Base-by-base conservation (phyloP, 1,284 basidiomycete genomes). In the Sanghuangporus baumii region DNA sequence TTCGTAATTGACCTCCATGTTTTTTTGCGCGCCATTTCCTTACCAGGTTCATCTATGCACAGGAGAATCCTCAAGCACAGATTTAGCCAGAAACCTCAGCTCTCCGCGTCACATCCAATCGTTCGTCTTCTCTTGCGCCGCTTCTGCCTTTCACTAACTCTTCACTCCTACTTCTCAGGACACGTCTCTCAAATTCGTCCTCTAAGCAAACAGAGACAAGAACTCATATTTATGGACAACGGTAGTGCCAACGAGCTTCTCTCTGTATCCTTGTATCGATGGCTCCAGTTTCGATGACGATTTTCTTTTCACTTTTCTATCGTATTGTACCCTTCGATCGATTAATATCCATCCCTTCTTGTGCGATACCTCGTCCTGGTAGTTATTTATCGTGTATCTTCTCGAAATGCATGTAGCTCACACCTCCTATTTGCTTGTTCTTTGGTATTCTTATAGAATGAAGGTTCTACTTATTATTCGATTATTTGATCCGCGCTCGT, bases 71-170 rank as follows among this genome's bases (percentile, higher is more conserved):
- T 90, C 55, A 75, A 78, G 60, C 79, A 79, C 51, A 81, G 85
- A 70, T 95, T 88, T 71, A 83, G 81, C 64, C 93, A 95, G 79
- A 91, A 86, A 71, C 91, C 93, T 0, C 93, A 90, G 72, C 71
- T 91, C 7, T 86, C 87, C 3, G 86, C 84, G 63, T 89, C 89
- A 9, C 88, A 91, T 68, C 82, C 76, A 14, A 87, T 91, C 63
- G 89, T 89, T 16, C 16, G 52, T 31, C 52, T 37, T 37, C 36
- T 26, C 16, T n/a, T 37, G 14, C 34, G 2, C 16, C 36, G 43
- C 20, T 5, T 11, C 20, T 18, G 16, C 43, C 7, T 18, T 11
- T 46, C 43, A 0, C 43, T 46, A 18, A 46, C 5, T n/a, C 14
- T 2, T n/a, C n/a, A 5, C 26, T 6, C 40, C 6, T n/a, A 18